Percentiles rank a stretch among this genome's conserved stretches.
Conservation (phyloP, 2,329 filamentous ascomycete species). For the Penicillium sp. region DNA sequence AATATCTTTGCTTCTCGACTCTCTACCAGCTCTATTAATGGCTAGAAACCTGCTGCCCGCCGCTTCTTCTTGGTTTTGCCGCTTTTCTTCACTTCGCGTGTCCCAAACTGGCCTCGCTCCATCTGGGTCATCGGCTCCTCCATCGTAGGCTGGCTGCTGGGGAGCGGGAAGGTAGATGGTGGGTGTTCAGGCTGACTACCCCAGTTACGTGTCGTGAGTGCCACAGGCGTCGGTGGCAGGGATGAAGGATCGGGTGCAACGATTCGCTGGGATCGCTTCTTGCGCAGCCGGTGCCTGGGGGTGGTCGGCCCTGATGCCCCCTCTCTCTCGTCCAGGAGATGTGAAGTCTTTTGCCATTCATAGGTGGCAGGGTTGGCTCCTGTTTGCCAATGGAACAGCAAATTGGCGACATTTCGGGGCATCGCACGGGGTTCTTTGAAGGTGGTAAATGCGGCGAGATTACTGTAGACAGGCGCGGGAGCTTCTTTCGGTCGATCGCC, state of each 20-base stretch:
- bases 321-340: slow-evolving; percentile 21
- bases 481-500: background rate
- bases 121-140: slow-evolving; percentile 42
- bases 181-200: slow-evolving; percentile 34
- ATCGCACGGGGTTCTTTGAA: slow-evolving; percentile 23
- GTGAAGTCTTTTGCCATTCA: slow-evolving; percentile 31
- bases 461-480: slow-evolving; percentile 12
- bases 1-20: background rate
- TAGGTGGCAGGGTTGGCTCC: slow-evolving; percentile 35
- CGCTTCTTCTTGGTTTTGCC: slow-evolving; percentile 41
- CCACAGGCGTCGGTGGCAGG: slow-evolving; percentile 26
- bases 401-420: slow-evolving; percentile 24
- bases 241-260: slow-evolving; percentile 13
- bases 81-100: slow-evolving; percentile 33
- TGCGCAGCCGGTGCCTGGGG: slow-evolving; percentile 26
- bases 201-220: slow-evolving; percentile 27
- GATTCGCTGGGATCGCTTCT: slow-evolving; percentile 25
- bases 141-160: slow-evolving; percentile 37
- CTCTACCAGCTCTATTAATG: background rate
- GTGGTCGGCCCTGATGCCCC: slow-evolving; percentile 13
- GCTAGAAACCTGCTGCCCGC: slow-evolving; percentile 42
- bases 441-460: slow-evolving; percentile 31
- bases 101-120: slow-evolving; percentile 41
- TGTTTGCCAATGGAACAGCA: slow-evolving; percentile 39
- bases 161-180: slow-evolving; percentile 19